These are phyloP conservation scores for Mycena sanguinolenta DNA, from an alignment of 768 basidiomycete genomes.

Conservation along the genomic window DNA sequence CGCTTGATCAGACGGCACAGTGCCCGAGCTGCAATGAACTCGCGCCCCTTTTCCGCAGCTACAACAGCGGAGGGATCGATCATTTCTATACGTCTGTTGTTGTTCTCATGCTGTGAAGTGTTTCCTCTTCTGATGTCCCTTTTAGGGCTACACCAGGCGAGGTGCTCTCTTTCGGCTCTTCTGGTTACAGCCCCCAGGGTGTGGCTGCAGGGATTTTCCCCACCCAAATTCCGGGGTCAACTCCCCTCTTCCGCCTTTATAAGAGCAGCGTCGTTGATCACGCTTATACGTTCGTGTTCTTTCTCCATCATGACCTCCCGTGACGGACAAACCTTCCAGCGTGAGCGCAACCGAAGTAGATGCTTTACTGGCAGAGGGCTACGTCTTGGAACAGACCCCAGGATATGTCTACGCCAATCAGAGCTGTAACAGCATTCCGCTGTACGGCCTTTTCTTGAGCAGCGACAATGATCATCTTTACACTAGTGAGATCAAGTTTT, in stretches of 20 bases:
- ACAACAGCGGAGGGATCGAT: neutral
- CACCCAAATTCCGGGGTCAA: neutral
- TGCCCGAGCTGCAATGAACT: neutral
- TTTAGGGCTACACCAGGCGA: neutral
- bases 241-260: neutral
- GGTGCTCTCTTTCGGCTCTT: neutral
- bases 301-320: neutral
- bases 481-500: too few species aligned
- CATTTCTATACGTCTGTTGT: neutral
- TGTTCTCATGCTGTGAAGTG: conserved; percentile 2
- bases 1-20: neutral
- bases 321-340: neutral
- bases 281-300: neutral
- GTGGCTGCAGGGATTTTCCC: conserved; percentile 1
- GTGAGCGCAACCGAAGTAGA: neutral
- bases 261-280: neutral
- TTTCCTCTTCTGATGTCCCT: neutral
- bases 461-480: too few species aligned
- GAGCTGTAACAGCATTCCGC: too few species aligned
- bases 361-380: neutral
- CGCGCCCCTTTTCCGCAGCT: neutral
- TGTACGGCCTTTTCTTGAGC: too few species aligned
- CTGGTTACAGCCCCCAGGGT: neutral
- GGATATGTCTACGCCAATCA: neutral
- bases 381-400: neutral